Conservation (phyloP, 495 filamentous ascomycete genomes). For the Paragyromitra xinjiangensis region DNA sequence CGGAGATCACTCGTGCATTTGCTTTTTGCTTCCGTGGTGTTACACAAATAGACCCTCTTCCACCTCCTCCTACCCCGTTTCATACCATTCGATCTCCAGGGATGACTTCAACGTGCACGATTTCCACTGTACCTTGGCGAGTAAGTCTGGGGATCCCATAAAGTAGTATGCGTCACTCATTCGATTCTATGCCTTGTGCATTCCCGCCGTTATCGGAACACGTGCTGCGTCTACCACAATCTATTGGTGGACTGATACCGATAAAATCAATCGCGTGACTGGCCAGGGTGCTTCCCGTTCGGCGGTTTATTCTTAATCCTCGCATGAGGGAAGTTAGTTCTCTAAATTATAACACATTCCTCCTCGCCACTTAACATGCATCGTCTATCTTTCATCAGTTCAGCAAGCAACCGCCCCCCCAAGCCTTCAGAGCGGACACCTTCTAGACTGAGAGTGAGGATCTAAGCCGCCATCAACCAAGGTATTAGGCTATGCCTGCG, state of each 20-base stretch:
- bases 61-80: not conserved
- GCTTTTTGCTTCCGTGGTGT: conserved; percentile 12
- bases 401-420: not conserved
- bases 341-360: not conserved
- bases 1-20: conserved; percentile 20
- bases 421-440: not conserved
- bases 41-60: not conserved
- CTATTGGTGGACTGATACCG: not conserved
- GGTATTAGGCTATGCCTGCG: no score
- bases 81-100: not conserved
- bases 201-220: not conserved
- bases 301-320: not conserved
- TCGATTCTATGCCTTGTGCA: not conserved
- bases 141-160: not conserved
- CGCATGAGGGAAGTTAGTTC: not conserved
- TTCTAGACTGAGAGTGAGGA: not conserved
- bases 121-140: not conserved
- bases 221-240: not conserved
- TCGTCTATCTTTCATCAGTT: not conserved
- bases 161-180: not conserved
- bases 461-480: not conserved
- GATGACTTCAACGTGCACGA: not conserved
- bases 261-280: not conserved
- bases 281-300: not conserved
- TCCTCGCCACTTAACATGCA: not conserved